A percentile compares a stretch with the other conserved stretches of the same genome.
These are phyloP conservation scores for Tylopilus felleus DNA, from an alignment of 768 basidiomycete species.

Conservation along the genomic window DNA sequence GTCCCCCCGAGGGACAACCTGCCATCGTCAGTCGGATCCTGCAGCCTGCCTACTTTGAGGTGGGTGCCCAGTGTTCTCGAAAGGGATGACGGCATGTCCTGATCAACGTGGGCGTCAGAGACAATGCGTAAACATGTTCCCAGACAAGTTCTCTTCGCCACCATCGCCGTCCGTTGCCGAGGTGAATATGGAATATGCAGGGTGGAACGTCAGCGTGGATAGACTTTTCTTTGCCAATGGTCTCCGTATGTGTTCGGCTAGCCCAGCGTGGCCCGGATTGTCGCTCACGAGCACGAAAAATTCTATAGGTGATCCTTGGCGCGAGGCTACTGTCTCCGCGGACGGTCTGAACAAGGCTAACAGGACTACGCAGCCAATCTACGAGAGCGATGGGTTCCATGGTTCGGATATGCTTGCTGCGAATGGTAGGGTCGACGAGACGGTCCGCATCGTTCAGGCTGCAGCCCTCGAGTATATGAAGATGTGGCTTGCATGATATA, in stretches of 20 bases:
- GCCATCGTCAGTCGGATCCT: slow-evolving; percentile 35
- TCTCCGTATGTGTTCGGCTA: slow-evolving; percentile 42
- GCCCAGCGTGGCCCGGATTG: neutral
- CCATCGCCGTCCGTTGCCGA: slow-evolving; percentile 40
- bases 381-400: slow-evolving; percentile 62
- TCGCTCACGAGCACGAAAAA: neutral
- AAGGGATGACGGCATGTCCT: neutral
- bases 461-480: slow-evolving; percentile 52
- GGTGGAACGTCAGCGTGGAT: slow-evolving; percentile 59
- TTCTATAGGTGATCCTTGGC: slow-evolving; percentile 70
- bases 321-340: slow-evolving; percentile 64
- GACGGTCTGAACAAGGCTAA: slow-evolving; percentile 43
- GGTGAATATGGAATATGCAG: slow-evolving; percentile 51
- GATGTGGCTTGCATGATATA: slow-evolving; percentile 38
- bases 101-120: slow-evolving; percentile 38
- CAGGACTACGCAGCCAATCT: slow-evolving; percentile 55
- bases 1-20: slow-evolving; percentile 37
- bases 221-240: slow-evolving; percentile 71
- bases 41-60: slow-evolving; percentile 30
- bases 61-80: neutral
- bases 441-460: slow-evolving; percentile 51
- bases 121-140: slow-evolving; percentile 70
- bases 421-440: slow-evolving; percentile 45
- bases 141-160: slow-evolving; percentile 48
- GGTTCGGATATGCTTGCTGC: slow-evolving; percentile 52